Base-by-base conservation (phyloP, 208 protist genomes). In the Leishmania braziliensis region DNA sequence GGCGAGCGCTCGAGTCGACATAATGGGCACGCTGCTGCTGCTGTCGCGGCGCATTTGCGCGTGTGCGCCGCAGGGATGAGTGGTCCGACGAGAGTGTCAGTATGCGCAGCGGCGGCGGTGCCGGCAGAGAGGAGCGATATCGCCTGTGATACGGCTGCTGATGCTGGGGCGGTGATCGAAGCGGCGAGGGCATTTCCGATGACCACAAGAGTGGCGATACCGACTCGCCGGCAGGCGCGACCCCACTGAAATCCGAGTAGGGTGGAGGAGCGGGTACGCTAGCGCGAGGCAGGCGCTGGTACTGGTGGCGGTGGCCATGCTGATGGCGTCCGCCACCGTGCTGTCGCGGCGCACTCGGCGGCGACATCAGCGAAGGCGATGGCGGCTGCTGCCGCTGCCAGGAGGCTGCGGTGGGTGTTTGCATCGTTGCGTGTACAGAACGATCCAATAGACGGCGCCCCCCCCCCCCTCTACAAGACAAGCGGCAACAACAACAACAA, bases 101-200 rank as follows among this genome's bases (percentile, higher is more conserved):
- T 26, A 70, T 85, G 69, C 82, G 77, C 62, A 85, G 70, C 82
- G 82, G 77, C 20, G 82, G 82, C 6, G 82, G 82, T 18, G 75
- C 60, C 5, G 76, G 82, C 16, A 85, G 54, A 5, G 76, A 71
- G 33, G 82, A 85, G n/a, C 77, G 82, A 33, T 80, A 81, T 43
- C 62, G 69, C 9, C 29, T 60, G 72, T 60, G 72, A 20, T 62
- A 51, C 29, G 20, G 51, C 33, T 60, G 50, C 12, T 39, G 51
- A 29, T 76, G 26, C 69, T 29, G 65, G 26, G n/a, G 8, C 5
- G 36, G 10, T 14, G 65, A 26, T 33, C 26, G 1, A 16, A 18
- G 60, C n/a, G 60, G 60, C 60, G 60, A 36, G 29, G 60, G 0
- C 23, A 36, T 18, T 12, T n/a, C 36, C 29, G 23, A n/a, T 39